Evolutionary conservation across 345 rosid genomes (phyloP).

Genomic region (Euphorbia peplus): DNA sequence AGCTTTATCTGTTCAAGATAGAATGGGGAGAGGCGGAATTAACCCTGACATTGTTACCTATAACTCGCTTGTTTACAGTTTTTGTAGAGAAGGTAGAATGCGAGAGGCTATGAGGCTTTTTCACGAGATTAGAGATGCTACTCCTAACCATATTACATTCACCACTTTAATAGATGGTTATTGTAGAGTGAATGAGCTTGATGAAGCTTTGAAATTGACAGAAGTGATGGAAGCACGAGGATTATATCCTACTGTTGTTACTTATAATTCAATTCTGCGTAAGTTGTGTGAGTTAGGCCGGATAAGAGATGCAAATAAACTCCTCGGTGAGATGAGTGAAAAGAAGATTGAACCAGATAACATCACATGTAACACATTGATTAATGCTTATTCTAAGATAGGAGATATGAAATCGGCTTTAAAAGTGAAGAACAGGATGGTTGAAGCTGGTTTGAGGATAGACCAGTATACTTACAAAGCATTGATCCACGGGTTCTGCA

Average conservation of each 20-base stretch:
- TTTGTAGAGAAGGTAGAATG: conserved; percentile 90
- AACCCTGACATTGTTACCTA: conserved; percentile 74
- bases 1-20: conserved; percentile 77
- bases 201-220: conserved; percentile 63
- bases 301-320: conserved; percentile 69
- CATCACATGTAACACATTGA: conserved; percentile 81
- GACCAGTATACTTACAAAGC: conserved; percentile 71
- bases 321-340: conserved; percentile 77
- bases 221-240: conserved; percentile 75
- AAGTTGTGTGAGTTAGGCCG: conserved; percentile 83
- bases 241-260: conserved; percentile 62
- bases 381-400: conserved; percentile 82
- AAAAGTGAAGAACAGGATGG: conserved; percentile 79
- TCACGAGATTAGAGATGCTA: conserved; percentile 57
- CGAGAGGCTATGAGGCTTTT: conserved; percentile 74
- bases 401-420: conserved; percentile 78
- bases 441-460: conserved; percentile 65
- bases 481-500: conserved; percentile 84
- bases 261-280: conserved; percentile 71
- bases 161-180: conserved; percentile 88
- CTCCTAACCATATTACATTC: conserved; percentile 69
- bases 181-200: conserved; percentile 71
- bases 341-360: conserved; percentile 74
- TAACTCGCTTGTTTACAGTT: conserved; percentile 75
- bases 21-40: conserved; percentile 68